Evolutionary conservation across 805 yeast species (phyloP).

Genomic region (Yarrowia sp.): DNA sequence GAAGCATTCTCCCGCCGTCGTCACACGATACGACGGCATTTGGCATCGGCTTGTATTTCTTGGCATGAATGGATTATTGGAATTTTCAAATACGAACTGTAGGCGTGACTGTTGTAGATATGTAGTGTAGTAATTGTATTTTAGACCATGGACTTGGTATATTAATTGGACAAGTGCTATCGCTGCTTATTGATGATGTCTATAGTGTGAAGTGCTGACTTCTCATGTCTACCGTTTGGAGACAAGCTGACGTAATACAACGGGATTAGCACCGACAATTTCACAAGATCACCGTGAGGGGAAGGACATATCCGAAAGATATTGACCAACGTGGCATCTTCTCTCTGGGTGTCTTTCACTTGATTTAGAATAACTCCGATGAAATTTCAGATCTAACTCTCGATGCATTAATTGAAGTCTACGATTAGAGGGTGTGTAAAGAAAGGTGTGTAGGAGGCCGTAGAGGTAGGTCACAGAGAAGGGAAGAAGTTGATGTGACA

Average conservation of each 20-base stretch:
- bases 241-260: not conserved
- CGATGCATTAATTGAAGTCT: not conserved
- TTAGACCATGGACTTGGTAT: too few relatives aligned
- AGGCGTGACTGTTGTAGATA: not conserved
- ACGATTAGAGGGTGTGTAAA: too few relatives aligned
- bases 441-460: not conserved
- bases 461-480: too few relatives aligned
- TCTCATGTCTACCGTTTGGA: too few relatives aligned
- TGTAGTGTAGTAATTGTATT: too few relatives aligned
- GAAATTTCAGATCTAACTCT: constrained; percentile 19
- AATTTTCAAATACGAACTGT: not conserved
- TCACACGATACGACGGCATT: constrained; percentile 28
- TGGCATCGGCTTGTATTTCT: constrained; percentile 36
- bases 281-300: too few relatives aligned
- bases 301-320: not conserved
- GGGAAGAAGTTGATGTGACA: too few relatives aligned
- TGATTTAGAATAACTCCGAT: not conserved
- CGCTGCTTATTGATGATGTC: too few relatives aligned
- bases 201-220: too few relatives aligned
- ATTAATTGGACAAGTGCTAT: too few relatives aligned
- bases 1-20: constrained; percentile 33
- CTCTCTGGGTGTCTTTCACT: not conserved
- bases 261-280: not conserved
- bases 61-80: constrained; percentile 36
- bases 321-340: not conserved